These are phyloP conservation scores for Solanum hybrid DNA, from an alignment of 305 asterid genomes.

Conservation along the genomic window DNA sequence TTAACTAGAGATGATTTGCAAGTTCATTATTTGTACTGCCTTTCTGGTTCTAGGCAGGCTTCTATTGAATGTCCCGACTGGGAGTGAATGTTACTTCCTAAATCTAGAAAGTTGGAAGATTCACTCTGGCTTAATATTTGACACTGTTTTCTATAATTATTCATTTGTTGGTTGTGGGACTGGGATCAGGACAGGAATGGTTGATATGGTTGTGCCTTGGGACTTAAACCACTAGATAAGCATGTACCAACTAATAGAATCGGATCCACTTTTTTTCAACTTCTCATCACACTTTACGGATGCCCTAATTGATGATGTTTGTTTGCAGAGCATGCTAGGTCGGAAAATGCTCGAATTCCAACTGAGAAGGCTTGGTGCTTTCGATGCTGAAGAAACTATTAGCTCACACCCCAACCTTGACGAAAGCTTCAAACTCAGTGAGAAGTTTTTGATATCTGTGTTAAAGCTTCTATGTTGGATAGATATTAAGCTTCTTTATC, in stretches of 20 bases:
- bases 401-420: conserved; percentile 80
- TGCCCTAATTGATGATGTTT: neutral
- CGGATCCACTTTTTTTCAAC: neutral
- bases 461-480: neutral
- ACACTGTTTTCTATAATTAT: neutral
- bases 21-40: neutral
- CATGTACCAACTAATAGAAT: neutral
- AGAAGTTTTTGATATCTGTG: conserved; percentile 18
- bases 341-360: conserved; percentile 94
- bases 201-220: neutral
- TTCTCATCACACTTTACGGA: neutral
- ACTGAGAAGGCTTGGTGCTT: conserved; percentile 85
- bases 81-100: neutral
- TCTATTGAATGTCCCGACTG: neutral
- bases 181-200: neutral
- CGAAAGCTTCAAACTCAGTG: conserved; percentile 71
- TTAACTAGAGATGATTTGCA: neutral
- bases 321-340: conserved; percentile 88
- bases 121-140: neutral
- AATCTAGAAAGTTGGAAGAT: neutral
- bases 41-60: neutral
- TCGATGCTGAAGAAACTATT: conserved; percentile 82
- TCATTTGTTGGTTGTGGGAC: neutral
- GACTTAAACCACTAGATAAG: neutral
- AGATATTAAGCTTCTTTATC: conserved; percentile 1